Base-by-base conservation (phyloP, 2,329 filamentous ascomycete species). In the Aspergillus fijiensis region DNA sequence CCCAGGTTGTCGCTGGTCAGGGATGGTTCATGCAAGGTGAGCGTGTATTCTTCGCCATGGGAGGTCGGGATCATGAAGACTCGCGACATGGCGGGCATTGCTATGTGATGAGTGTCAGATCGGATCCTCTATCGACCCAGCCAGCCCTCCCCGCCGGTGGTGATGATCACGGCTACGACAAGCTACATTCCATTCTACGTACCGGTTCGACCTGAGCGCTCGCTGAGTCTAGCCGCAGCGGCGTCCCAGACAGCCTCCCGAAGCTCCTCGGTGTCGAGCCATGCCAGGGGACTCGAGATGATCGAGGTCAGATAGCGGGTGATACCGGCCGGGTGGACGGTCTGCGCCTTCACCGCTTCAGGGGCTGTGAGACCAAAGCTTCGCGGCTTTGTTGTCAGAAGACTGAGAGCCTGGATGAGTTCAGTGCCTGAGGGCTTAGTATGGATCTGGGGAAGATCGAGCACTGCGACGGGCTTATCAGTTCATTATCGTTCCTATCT, bases 1-100 rank as follows among this genome's bases (percentile, higher is more conserved):
- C 95, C 95, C 19, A 98, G 81, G 60, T 91, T 90, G 74, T 97
- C 94, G 6, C 90, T 90, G 0, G 91, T 96, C 58, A 98, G 81
- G 0, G 92, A 88, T 1, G 95, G 95, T 73, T 99, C 95, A 59
- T 91, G 85, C 45, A 99, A 86, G 39, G 84, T 82, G 54, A 99
- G 80, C 50, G 88, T 83, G 66, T 92, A 82, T 1, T 79, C 74
- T 29, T 71, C 70, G 35, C 71, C 72, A 11, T 75, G 73, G 14
- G 77, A 70, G 27, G 70, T 71, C 27, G 85, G 83, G 48, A 90
- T 85, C 7, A 69, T 75, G 72, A 90, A 90, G 11, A 77, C 79
- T 48, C 88, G 81, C 50, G 81, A 84, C 66, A 90, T 81, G 29
- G 85, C 81, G 25, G 85, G 83, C 84, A 88, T 88, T 45, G 85